Evolutionary conservation across 1,139 yeast genomes (phyloP), one percentile per base, ranked within the genome.

Genomic region (Sugiyamaella novakii): DNA sequence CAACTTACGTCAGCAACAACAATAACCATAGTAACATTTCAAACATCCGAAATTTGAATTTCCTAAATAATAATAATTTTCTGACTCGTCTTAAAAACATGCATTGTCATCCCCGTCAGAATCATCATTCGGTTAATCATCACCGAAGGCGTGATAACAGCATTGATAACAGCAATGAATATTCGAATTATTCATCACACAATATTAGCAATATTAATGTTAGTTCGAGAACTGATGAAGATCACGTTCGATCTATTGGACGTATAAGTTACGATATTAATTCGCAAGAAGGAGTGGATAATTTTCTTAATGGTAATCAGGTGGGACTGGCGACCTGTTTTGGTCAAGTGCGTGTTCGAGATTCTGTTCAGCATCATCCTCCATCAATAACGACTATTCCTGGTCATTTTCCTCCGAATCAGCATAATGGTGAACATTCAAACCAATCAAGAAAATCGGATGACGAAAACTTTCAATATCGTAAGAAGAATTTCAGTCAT

Each of bases 1-100:
- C 11, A 12, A 33, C 11, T 33, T 10, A 33, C 8, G 10, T n/a
- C 11, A 8, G 8, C 8, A 33, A 11, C 11, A 33, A 17, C 11
- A 15, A 8, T 33, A 6, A 17, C 11, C 5, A 12, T 14, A 34
- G 19, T 18, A 34, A 19, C 27, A n/a, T 12, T 27, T 10, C 27
- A 11, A 34, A 34, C 38, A 21, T 31, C 11, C 35, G 35, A 31
- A 31, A 15, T 15, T 7, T 31, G 11, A 31, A 17, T n/a, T n/a
- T n/a, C n/a, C n/a, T n/a, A n/a, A n/a, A n/a, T n/a, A n/a, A n/a
- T n/a, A n/a, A n/a, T n/a, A 39, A 39, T 18, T 39, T 39, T 27
- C 30, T 39, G 2, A 28, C 10, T 22, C 43, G 43, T n/a, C 43
- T 39, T 11, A 39, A 39, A 18, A 39, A 39, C 17, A 39, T 39